A percentile compares a stretch with the other conserved stretches of the same genome.
phyloP scores from a whole-genome alignment of 352 stramenopile species.

The Sclerospora graminicola region DNA sequence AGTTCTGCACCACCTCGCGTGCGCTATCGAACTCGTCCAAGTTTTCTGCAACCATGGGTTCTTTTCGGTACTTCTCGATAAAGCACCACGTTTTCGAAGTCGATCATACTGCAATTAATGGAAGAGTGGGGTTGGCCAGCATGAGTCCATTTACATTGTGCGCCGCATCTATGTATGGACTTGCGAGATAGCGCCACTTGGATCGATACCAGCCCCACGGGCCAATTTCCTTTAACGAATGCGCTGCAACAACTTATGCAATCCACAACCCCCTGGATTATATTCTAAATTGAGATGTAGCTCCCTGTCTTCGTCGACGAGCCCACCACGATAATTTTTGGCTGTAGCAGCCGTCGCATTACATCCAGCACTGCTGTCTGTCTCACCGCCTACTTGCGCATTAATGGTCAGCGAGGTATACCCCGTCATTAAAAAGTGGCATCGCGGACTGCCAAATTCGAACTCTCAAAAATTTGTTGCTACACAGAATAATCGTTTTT shows the following conservation, averaged over 20 bases:
- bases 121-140: slow-evolving; percentile 98
- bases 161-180: slow-evolving; percentile 93
- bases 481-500: no score
- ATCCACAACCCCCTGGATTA: slow-evolving; percentile 99
- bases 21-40: no score
- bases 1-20: slow-evolving; percentile 77
- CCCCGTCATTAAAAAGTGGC: no score
- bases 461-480: no score
- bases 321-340: slow-evolving; percentile 99
- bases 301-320: slow-evolving; percentile 92
- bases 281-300: slow-evolving; percentile 99
- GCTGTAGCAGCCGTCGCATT: no score
- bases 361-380: no score
- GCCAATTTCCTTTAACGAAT: slow-evolving; percentile 96
- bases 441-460: no score
- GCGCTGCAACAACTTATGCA: slow-evolving; percentile 98
- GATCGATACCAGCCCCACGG: slow-evolving; percentile 94
- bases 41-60: slow-evolving; percentile 93
- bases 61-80: slow-evolving; percentile 98
- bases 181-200: slow-evolving; percentile 97
- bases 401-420: no score
- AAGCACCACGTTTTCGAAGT: slow-evolving; percentile 96
- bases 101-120: slow-evolving; percentile 95
- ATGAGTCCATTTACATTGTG: slow-evolving; percentile 98
- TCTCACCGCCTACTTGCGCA: no score